Evolutionary conservation across 176 grass and related monocot species (phyloP), one percentile per base, ranked within the genome.

Genomic region (Olyra latifolia): DNA sequence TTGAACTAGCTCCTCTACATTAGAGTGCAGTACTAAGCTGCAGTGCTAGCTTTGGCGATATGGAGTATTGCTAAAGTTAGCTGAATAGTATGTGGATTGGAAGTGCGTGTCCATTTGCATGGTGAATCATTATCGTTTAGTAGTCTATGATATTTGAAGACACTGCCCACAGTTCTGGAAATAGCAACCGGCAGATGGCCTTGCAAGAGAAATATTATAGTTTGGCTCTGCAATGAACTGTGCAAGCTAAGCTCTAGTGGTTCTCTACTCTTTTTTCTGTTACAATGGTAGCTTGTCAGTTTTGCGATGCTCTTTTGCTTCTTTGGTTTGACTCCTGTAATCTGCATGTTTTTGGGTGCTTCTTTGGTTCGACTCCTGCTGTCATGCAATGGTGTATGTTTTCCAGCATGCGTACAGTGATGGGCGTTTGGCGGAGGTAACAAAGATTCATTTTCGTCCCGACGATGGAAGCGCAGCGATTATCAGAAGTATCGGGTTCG

Each of bases 321-420:
- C 4, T 28, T 59, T 59, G 10, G 24, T 59, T 27, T 28, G 56
- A 59, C 11, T 46, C 11, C 8, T 46, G 44, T 10, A 46, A 14
- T 46, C 24, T 58, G 35, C 24, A 52, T 41, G 13, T 11, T 75
- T 58, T 24, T 62, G 17, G 14, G 6, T 44, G 10, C 19, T 19
- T 42, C 20, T 42, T 5, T 43, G 69, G 55, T 78, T 65, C 80
- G 24, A 86, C 69, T 43, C 73, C 1, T 88, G 73, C n/a, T n/a
- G n/a, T n/a, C n/a, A n/a, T n/a, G n/a, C 53, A 48, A 59, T 49
- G 29, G 1, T 78, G 39, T 54, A 68, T 76, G 17, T 66, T 82
- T 70, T 87, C 44, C 89, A 94, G 91, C 94, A 97, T 23, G 94
- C 87, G 4, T 94, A 97, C 68, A 84, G 72, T 35, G 94, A 97